Base-by-base conservation (phyloP, 108 stramenopile genomes). In the Cyclotella kingstonii region DNA sequence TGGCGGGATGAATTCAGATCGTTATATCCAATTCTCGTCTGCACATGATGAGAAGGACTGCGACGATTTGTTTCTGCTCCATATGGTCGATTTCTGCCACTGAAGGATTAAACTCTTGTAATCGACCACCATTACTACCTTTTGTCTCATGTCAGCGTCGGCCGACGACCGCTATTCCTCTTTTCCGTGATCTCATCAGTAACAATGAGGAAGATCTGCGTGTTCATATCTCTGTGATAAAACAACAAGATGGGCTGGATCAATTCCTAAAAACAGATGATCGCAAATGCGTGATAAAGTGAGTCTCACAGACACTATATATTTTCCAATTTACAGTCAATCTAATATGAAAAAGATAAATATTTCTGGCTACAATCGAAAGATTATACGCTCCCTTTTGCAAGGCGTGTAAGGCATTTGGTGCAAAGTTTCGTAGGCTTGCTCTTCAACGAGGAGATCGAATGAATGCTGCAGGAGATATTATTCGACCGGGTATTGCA, bases 351-450 rank as follows among this genome's bases (percentile, higher is more conserved):
- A 4, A 46, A 30, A 18, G 18, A 5, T 46, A 3, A 34, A 27
- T 27, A 23, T 33, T 9, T 5, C 26, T 17, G 17, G 1, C 0
- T 36, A 8, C 17, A 2, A 15, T 21, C 28, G 14, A 49, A 4
- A 68, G 55, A 49, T 28, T 73, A 15, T 64, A 64, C 26, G 71
- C 71, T 15, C 71, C 71, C 17, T 73, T 51, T 19, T 73, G 71
- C 31, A 73, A 73, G 52, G 63, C 62, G n/a, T 73, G 71, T 42
- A 73, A 45, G 49, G 63, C 63, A 40, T 73, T 73, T 43, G 71
- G 71, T 14, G 57, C 59, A 21, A 57, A 73, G 44, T 73, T 73
- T 21, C 55, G 71, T 8, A 73, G 59, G 28, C 56, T 73, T 10
- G 62, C 71, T 15, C 36, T 57, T 11, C 57, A 59, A 39, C 63